A percentile compares a stretch with the other conserved stretches of the same genome.
Evolutionary conservation across 179 eudicot genomes (phyloP).

Genomic region (Corrigiola litoralis): DNA sequence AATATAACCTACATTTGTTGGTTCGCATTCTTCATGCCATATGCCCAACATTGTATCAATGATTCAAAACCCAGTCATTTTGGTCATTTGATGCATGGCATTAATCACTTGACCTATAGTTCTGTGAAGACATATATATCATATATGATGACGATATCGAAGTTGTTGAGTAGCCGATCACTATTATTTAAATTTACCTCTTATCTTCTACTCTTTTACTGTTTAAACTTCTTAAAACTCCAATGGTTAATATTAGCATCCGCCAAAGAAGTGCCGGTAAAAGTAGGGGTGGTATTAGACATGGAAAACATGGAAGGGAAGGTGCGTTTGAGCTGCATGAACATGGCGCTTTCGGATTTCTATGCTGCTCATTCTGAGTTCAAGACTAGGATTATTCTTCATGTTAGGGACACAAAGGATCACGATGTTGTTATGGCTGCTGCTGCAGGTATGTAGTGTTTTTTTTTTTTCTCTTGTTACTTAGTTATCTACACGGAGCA

Average conservation of each 20-base stretch:
- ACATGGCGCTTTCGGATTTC: conserved; percentile 43
- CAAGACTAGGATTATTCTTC: conserved; percentile 30
- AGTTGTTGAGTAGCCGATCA: background rate
- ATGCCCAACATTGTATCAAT: no score
- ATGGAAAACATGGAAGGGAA: conserved; percentile 29
- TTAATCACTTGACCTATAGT: background rate
- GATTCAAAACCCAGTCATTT: no score
- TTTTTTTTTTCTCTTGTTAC: no score
- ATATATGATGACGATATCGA: background rate
- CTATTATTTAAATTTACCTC: background rate
- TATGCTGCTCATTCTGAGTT: conserved; percentile 25
- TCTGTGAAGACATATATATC: background rate
- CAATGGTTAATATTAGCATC: conserved; percentile 1
- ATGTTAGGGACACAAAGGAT: conserved; percentile 28
- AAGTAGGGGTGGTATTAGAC: conserved; percentile 41
- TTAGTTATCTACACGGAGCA: no score
- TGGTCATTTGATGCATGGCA: no score
- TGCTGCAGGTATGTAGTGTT: conserved; percentile 26
- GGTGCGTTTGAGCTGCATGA: conserved; percentile 35
- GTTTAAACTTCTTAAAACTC: background rate
- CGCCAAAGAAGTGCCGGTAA: conserved; percentile 12
- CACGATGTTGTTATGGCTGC: conserved; percentile 30
- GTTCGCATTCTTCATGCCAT: no score
- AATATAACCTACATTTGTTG: no score
- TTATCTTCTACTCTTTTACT: background rate